A percentile compares a stretch with the other conserved stretches of the same genome.
Conservation (phyloP, 2,329 filamentous ascomycete genomes). For the Pseudocercospora ulei region DNA sequence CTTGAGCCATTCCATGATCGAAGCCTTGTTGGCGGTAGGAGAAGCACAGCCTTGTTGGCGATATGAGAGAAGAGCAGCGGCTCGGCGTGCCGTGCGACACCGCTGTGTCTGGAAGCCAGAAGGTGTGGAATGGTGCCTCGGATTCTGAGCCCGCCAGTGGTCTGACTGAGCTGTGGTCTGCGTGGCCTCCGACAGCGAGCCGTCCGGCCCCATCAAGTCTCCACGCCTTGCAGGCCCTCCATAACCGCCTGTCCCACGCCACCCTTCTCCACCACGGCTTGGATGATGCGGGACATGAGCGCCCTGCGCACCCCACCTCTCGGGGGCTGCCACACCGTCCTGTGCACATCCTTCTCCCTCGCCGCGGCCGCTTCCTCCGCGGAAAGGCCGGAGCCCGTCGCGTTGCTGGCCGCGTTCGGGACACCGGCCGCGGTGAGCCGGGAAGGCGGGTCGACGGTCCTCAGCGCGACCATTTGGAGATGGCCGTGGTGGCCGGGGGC, state of each 20-base stretch:
- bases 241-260: conserved; percentile 82
- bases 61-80: too few species aligned
- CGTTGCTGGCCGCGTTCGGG: conserved; percentile 41
- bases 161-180: background rate
- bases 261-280: conserved; percentile 62
- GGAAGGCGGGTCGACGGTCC: conserved; percentile 44
- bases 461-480: conserved; percentile 37
- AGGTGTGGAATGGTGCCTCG: too few species aligned
- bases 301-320: conserved; percentile 70
- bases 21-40: too few species aligned
- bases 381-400: conserved; percentile 37
- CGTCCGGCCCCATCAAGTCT: conserved; percentile 34
- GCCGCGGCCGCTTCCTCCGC: conserved; percentile 38
- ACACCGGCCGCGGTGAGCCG: conserved; percentile 43
- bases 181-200: background rate
- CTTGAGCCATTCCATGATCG: too few species aligned
- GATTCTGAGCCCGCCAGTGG: too few species aligned
- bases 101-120: too few species aligned
- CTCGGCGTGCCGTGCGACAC: too few species aligned
- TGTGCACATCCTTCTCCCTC: conserved; percentile 43
- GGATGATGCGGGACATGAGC: conserved; percentile 63
- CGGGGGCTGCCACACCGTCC: conserved; percentile 71
- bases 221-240: conserved; percentile 66
- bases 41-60: too few species aligned
- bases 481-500: conserved; percentile 34